Evolutionary conservation across 768 basidiomycete genomes (phyloP), one percentile per base, ranked within the genome.

Genomic region (Gyrodon lividus): DNA sequence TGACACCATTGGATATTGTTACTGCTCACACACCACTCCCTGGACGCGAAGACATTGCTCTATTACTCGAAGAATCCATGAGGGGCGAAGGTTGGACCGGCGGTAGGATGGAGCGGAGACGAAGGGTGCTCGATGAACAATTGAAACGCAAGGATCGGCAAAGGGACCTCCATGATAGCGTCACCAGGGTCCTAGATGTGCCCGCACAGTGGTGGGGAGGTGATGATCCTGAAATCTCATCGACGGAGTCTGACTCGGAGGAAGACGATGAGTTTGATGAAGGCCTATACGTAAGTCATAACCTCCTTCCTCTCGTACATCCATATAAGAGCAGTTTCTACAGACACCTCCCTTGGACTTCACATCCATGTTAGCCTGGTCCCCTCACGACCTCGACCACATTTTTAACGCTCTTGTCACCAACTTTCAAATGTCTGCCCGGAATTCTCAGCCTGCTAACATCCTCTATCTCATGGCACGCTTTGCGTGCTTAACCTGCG

Each of bases 291-390:
- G 84, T 82, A 60, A 55, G 72, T 66, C 41, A 20, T 41, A 24
- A 43, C 31, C 52, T 43, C 12, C 14, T 13, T 20, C 10, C 24
- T 12, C 5, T 45, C 46, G 35, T 26, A 1, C 45, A n/a, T 41
- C 47, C 48, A 50, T 59, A 50, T 55, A 40, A 31, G 2, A 46
- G n/a, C 37, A 37, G 22, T 43, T 48, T 28, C 24, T 55, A 52
- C 67, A 89, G 83, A 90, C 92, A 28, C 89, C 89, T 20, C 77
- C 78, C 17, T 70, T 78, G 60, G 86, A 90, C 65, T 92, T 86
- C 63, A 79, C 87, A 17, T 83, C 88, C 40, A 94, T 98, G 89
- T 88, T 99, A 42, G 96, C 92, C 16, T 98, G 95, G 72, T 87
- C 92, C 14, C 89, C 92, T 3, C 75, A 82, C 35, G 77, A 85